These are phyloP conservation scores for Tetracentron sinense DNA, from an alignment of 164 flowering plant species.

Conservation along the genomic window DNA sequence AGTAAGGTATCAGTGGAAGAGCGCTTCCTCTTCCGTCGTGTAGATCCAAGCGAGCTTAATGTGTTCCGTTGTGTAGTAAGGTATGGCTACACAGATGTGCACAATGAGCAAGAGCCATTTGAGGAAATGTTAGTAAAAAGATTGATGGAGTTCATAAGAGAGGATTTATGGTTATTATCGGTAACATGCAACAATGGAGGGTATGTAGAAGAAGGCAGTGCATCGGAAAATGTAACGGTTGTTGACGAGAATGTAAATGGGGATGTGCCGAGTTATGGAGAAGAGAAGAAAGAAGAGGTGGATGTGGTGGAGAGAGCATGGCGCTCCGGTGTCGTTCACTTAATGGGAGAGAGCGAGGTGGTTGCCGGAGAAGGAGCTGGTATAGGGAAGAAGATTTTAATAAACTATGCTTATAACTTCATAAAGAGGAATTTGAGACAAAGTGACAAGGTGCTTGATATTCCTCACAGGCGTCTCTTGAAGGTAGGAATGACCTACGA, in stretches of 20 bases:
- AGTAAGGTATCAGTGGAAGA: conserved; percentile 20
- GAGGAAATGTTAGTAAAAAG: too few species aligned
- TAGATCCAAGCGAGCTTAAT: background rate
- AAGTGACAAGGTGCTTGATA: conserved; percentile 8
- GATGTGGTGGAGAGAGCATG: conserved; percentile 7
- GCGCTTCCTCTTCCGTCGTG: conserved; percentile 24
- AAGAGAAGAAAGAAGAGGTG: conserved; percentile 12
- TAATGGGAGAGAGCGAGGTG: conserved; percentile 22
- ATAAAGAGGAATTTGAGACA: too few species aligned
- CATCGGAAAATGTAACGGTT: background rate
- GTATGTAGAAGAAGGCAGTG: background rate
- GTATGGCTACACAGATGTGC: too few species aligned
- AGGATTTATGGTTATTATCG: too few species aligned
- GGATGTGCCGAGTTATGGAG: background rate
- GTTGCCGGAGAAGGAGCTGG: conserved; percentile 9
- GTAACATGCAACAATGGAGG: background rate
- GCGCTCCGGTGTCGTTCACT: conserved; percentile 12
- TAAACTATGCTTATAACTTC: conserved; percentile 16
- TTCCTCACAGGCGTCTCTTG: conserved; percentile 14
- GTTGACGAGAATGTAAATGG: background rate
- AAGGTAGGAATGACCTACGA: too few species aligned
- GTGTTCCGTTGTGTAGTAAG: conserved; percentile 28
- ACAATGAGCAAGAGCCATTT: too few species aligned
- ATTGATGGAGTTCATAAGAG: too few species aligned
- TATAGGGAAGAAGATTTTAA: conserved; percentile 8